Conservation (phyloP, 1,284 basidiomycete genomes). For the Microbotryum violaceum region DNA sequence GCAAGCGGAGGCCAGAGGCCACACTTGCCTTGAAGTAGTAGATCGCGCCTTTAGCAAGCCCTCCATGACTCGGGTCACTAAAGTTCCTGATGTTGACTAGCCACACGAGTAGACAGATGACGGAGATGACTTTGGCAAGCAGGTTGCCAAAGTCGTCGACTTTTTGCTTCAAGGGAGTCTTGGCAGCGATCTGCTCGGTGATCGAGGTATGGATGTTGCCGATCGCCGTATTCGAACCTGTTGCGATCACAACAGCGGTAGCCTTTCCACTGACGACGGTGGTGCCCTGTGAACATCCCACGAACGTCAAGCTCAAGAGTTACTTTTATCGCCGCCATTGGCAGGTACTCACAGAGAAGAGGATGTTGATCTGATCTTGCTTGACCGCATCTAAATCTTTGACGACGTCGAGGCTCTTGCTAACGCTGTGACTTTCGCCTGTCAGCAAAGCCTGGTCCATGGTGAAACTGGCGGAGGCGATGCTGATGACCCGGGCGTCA, state of each 20-base stretch:
- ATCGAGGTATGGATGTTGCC: constrained; percentile 94
- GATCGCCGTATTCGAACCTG: constrained; percentile 77
- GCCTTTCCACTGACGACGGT: constrained; percentile 86
- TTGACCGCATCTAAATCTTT: constrained; percentile 63
- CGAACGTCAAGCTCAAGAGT: too few species aligned
- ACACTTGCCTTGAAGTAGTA: constrained; percentile 74
- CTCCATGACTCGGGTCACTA: constrained; percentile 81
- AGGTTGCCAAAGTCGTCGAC: constrained; percentile 93
- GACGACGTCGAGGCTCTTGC: constrained; percentile 64
- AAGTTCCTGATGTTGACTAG: constrained; percentile 90
- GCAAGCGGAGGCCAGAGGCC: background rate
- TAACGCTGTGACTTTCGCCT: constrained; percentile 80
- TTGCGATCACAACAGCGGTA: constrained; percentile 73
- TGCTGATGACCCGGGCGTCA: constrained; percentile 78
- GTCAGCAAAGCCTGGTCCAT: constrained; percentile 92
- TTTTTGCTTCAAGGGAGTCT: constrained; percentile 90
- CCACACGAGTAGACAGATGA: constrained; percentile 93
- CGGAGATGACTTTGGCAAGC: constrained; percentile 89
- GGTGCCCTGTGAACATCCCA: constrained; percentile 57
- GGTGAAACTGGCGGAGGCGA: constrained; percentile 83
- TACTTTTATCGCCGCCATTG: background rate
- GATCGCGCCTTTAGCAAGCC: constrained; percentile 79
- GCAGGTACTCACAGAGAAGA: constrained; percentile 64
- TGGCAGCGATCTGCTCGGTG: constrained; percentile 71
- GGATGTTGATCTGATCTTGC: constrained; percentile 91